Evolutionary conservation across 2,329 filamentous ascomycete genomes (phyloP).

Genomic region (Fusarium illudens): DNA sequence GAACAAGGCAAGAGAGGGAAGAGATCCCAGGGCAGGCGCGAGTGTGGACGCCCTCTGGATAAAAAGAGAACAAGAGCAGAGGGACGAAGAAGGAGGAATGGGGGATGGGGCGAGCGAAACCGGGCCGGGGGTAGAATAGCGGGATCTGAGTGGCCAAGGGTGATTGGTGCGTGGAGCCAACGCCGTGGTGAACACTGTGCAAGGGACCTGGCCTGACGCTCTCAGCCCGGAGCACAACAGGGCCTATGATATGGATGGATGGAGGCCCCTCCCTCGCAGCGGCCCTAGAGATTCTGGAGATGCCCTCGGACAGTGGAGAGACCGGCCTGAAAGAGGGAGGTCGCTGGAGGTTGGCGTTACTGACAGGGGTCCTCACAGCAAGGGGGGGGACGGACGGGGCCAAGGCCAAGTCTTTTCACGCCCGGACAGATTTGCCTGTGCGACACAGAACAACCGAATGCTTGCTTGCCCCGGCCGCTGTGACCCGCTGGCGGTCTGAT

Average conservation of each 20-base stretch:
- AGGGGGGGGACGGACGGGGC: background rate
- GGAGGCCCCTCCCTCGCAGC: background rate
- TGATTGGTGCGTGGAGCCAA: slow-evolving; percentile 2
- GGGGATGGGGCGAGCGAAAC: slow-evolving; percentile 27
- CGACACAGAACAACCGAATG: background rate
- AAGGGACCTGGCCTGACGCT: slow-evolving; percentile 29
- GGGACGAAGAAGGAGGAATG: slow-evolving; percentile 21
- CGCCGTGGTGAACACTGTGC: slow-evolving; percentile 39
- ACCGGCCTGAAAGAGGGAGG: slow-evolving; percentile 32
- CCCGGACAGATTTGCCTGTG: slow-evolving; percentile 21
- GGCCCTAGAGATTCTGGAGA: slow-evolving; percentile 26
- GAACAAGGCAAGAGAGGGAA: slow-evolving; percentile 31
- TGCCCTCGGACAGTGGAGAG: slow-evolving; percentile 26
- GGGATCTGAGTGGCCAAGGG: slow-evolving; percentile 14
- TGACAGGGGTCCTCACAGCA: slow-evolving; percentile 15
- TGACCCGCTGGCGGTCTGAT: slow-evolving; percentile 2
- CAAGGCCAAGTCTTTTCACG: background rate
- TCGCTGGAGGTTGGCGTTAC: slow-evolving; percentile 16
- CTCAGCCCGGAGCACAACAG: background rate
- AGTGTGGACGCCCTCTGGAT: slow-evolving; percentile 33
- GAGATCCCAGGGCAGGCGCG: slow-evolving; percentile 29
- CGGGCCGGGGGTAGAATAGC: slow-evolving; percentile 16
- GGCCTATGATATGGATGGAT: background rate
- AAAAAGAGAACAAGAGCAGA: slow-evolving; percentile 33
- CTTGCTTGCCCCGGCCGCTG: background rate